These are phyloP conservation scores for Straminergon stramineum DNA, from an alignment of 225 moss, liverwort and hornwort species.

Conservation along the genomic window DNA sequence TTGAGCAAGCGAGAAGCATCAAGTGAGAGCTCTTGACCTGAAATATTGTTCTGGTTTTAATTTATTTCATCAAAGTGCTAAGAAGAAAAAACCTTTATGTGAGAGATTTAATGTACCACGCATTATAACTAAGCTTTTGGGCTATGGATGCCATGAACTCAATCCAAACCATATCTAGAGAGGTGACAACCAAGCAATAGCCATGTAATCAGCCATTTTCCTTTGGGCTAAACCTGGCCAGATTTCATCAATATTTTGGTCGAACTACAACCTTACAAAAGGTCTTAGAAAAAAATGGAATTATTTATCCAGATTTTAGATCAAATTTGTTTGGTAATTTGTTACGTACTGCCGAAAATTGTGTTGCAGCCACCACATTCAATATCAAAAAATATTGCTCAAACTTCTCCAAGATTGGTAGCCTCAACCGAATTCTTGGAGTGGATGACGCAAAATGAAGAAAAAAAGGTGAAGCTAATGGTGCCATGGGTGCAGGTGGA, in stretches of 20 bases:
- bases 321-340: background rate
- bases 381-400: too few relatives aligned
- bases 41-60: background rate
- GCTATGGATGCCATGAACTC: background rate
- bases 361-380: background rate
- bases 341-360: background rate
- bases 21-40: background rate
- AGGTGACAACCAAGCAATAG: background rate
- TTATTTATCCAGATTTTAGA: background rate
- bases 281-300: background rate
- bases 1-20: constrained; percentile 43
- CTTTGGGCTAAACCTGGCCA: background rate
- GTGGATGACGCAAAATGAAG: background rate
- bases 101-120: background rate
- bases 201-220: background rate
- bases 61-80: background rate
- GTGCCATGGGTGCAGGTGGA: background rate
- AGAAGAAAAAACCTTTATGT: background rate
- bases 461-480: background rate
- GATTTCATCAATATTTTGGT: background rate
- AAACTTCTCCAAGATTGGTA: background rate
- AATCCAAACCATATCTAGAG: background rate
- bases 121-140: background rate
- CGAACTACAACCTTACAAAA: background rate
- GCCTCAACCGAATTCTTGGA: background rate